Evolutionary conservation across 805 yeast species (phyloP).

Genomic region (Candida orba): DNA sequence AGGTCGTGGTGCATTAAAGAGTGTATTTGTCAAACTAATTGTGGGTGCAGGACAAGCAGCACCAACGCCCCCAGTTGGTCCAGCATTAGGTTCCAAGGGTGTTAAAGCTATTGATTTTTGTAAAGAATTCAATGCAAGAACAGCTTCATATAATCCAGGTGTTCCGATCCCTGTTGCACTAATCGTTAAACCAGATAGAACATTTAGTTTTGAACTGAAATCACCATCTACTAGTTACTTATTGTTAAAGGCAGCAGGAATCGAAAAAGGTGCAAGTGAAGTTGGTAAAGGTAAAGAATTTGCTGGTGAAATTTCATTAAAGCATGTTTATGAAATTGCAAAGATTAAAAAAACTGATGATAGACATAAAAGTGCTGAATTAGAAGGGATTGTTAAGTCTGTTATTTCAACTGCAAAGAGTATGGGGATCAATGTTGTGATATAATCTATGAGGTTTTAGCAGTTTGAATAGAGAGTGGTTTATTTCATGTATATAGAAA

Average conservation of each 20-base stretch:
- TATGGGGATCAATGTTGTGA: slow-evolving; percentile 78
- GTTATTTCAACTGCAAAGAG: slow-evolving; percentile 85
- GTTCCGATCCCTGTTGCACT: slow-evolving; percentile 84
- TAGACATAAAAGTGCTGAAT: slow-evolving; percentile 59
- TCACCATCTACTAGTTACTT: slow-evolving; percentile 91
- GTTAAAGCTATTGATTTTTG: slow-evolving; percentile 98
- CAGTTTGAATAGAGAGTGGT: neutral
- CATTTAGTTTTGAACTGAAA: slow-evolving; percentile 79
- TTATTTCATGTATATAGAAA: slow-evolving; percentile 1
- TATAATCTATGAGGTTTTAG: slow-evolving; percentile 27
- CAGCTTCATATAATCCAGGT: slow-evolving; percentile 81
- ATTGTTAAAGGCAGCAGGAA: slow-evolving; percentile 71
- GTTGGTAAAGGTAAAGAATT: slow-evolving; percentile 44
- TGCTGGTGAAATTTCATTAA: slow-evolving; percentile 67
- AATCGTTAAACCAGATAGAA: slow-evolving; percentile 86
- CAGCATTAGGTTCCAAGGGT: slow-evolving; percentile 97
- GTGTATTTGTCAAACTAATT: slow-evolving; percentile 72
- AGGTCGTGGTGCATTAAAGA: slow-evolving; percentile 21
- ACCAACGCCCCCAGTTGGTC: slow-evolving; percentile 98
- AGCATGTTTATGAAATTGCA: slow-evolving; percentile 92
- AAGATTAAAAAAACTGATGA: slow-evolving; percentile 85
- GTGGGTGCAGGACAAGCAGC: slow-evolving; percentile 98
- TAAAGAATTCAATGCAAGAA: slow-evolving; percentile 96
- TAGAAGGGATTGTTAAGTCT: slow-evolving; percentile 74
- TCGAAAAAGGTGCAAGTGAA: slow-evolving; percentile 69